Conservation (phyloP, 208 protist species). For the Vickermania ingenoplastis region DNA sequence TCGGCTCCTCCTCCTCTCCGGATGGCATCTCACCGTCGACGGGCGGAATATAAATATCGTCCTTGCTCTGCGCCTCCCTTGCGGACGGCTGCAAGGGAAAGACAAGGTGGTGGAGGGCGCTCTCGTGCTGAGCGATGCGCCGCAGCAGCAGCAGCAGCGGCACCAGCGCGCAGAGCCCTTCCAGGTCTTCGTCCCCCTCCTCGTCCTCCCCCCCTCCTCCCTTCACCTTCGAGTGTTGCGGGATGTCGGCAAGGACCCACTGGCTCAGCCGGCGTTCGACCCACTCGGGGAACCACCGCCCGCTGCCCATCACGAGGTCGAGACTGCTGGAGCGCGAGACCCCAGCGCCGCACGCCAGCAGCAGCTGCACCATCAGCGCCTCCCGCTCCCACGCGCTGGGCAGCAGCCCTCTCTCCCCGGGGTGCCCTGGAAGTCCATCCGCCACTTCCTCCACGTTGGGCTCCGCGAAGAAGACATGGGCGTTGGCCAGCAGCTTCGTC, state of each 20-base stretch:
- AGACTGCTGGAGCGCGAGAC: background rate
- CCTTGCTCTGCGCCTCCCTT: background rate
- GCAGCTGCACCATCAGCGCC: slow-evolving; percentile 22
- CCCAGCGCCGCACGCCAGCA: slow-evolving; percentile 3
- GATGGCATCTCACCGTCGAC: background rate
- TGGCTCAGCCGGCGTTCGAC: background rate
- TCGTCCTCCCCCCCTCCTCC: background rate
- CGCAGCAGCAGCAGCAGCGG: background rate
- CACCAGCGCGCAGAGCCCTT: background rate
- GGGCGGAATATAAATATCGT: background rate
- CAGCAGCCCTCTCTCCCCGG: too few relatives aligned
- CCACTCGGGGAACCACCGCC: background rate
- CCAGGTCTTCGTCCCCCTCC: background rate
- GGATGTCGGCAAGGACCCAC: background rate
- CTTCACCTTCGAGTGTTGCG: background rate
- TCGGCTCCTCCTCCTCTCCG: background rate
- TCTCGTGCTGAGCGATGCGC: background rate
- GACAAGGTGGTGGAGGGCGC: background rate
- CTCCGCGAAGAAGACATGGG: slow-evolving; percentile 19
- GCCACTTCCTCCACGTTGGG: background rate
- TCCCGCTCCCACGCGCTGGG: slow-evolving; percentile 11
- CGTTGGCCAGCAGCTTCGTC: slow-evolving; percentile 67
- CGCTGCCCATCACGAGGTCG: background rate
- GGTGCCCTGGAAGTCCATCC: too few relatives aligned
- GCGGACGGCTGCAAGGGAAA: background rate